phyloP scores from a whole-genome alignment of 2,329 filamentous ascomycete species.

The Pyricularia sp. region DNA sequence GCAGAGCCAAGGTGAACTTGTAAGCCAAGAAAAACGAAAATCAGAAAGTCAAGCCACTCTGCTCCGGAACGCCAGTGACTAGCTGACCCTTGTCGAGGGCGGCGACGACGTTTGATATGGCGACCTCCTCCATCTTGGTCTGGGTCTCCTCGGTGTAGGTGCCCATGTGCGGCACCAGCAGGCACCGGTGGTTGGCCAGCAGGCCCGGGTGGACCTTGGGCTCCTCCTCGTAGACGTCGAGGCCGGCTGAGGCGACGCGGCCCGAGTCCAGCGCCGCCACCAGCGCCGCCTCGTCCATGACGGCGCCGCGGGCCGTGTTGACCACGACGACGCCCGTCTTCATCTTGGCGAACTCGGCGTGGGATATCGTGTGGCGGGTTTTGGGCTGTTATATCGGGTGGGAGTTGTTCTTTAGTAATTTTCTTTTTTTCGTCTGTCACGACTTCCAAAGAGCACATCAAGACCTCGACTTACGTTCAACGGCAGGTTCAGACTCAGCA shows the following conservation, averaged over 20 bases:
- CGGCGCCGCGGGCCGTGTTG: constrained; percentile 54
- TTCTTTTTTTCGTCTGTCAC: too few relatives aligned
- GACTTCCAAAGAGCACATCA: background rate
- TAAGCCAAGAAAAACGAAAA: background rate
- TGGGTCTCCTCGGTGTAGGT: constrained; percentile 59
- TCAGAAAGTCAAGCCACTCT: background rate
- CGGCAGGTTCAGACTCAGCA: constrained; percentile 51
- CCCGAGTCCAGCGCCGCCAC: constrained; percentile 47
- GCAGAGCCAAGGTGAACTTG: background rate
- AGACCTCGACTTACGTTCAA: constrained; percentile 23
- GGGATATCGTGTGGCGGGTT: constrained; percentile 30
- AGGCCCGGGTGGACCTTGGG: constrained; percentile 39
- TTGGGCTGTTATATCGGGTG: too few relatives aligned
- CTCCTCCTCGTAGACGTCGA: constrained; percentile 57
- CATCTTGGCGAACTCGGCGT: constrained; percentile 36
- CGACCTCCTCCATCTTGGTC: constrained; percentile 55
- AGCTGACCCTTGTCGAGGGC: constrained; percentile 21
- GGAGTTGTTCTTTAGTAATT: too few relatives aligned
- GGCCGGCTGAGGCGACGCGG: constrained; percentile 38
- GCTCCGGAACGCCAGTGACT: background rate
- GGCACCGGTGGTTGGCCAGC: constrained; percentile 26
- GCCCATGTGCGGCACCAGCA: constrained; percentile 59
- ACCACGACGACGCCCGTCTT: constrained; percentile 49
- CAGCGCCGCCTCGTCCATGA: constrained; percentile 58
- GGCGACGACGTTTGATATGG: constrained; percentile 57